These are phyloP conservation scores for Oidiodendron maius DNA, from an alignment of 495 filamentous ascomycete genomes.

Conservation along the genomic window DNA sequence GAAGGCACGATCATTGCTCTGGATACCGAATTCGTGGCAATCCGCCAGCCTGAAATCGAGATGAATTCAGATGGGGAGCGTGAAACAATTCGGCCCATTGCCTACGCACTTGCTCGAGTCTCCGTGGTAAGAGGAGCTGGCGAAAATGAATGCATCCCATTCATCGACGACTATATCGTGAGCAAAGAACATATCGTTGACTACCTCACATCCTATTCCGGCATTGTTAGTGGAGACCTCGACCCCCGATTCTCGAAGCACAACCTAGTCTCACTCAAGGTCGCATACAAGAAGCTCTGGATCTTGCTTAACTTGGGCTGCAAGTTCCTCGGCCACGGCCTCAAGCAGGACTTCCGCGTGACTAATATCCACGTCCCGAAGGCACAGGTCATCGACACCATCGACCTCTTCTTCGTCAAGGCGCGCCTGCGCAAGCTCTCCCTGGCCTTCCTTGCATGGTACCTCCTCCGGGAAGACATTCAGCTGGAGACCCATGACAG, in stretches of 20 bases:
- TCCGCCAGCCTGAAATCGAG: conserved; percentile 86
- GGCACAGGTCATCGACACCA: conserved; percentile 87
- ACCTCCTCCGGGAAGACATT: conserved; percentile 83
- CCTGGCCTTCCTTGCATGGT: conserved; percentile 83
- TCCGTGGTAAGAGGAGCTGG: conserved; percentile 80
- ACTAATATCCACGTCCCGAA: conserved; percentile 97
- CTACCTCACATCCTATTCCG: conserved; percentile 89
- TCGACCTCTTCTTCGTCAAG: conserved; percentile 75
- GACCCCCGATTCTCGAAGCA: conserved; percentile 65
- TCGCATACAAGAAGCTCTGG: conserved; percentile 97
- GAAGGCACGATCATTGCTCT: conserved; percentile 74
- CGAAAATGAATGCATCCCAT: conserved; percentile 69
- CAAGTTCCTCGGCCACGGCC: conserved; percentile 86
- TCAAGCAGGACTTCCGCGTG: conserved; percentile 91
- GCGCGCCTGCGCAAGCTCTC: conserved; percentile 67
- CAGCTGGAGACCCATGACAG: conserved; percentile 86
- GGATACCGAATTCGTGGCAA: conserved; percentile 90
- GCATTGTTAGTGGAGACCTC: conserved; percentile 79
- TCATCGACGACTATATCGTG: conserved; percentile 95
- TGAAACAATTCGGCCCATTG: conserved; percentile 78
- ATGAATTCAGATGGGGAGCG: conserved; percentile 85
- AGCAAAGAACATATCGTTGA: conserved; percentile 90
- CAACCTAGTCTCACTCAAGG: conserved; percentile 79
- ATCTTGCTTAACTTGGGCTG: conserved; percentile 90
- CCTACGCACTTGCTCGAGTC: conserved; percentile 79